Percentiles rank a stretch among this genome's conserved stretches.
Conservation (phyloP, 2,329 filamentous ascomycete species). For the Phialophora tarda region DNA sequence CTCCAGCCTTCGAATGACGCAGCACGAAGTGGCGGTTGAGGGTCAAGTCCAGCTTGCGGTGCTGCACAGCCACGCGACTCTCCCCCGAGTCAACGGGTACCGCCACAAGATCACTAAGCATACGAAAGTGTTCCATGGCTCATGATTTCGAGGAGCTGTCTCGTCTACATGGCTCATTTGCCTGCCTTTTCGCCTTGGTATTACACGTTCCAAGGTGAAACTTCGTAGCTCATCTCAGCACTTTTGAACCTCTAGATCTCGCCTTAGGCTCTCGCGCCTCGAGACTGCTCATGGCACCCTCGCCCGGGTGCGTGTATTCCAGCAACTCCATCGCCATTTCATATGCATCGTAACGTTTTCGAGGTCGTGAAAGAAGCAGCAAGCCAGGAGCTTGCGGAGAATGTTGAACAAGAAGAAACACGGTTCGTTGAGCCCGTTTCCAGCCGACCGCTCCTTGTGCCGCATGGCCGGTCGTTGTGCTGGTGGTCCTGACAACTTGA, state of each 20-base stretch:
- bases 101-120: background rate
- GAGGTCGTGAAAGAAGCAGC: constrained; percentile 21
- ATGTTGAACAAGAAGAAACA: constrained; percentile 6
- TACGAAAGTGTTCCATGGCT: constrained; percentile 12
- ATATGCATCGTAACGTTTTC: constrained; percentile 25
- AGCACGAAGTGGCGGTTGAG: background rate
- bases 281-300: constrained; percentile 21
- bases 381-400: constrained; percentile 11
- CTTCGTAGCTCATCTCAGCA: constrained; percentile 21
- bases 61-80: background rate
- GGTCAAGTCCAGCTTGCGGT: background rate
- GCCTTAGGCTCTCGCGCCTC: constrained; percentile 17
- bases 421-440: background rate
- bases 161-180: constrained; percentile 23
- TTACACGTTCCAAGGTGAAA: constrained; percentile 26
- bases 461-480: background rate
- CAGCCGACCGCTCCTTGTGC: background rate
- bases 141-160: constrained; percentile 20
- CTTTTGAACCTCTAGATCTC: constrained; percentile 30
- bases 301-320: constrained; percentile 8
- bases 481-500: background rate
- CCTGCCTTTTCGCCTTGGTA: constrained; percentile 20
- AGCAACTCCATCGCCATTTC: constrained; percentile 25
- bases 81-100: background rate
- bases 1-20: background rate